Evolutionary conservation across 257 asterid genomes (phyloP).

Genomic region (Fraxinus quadrangulata): DNA sequence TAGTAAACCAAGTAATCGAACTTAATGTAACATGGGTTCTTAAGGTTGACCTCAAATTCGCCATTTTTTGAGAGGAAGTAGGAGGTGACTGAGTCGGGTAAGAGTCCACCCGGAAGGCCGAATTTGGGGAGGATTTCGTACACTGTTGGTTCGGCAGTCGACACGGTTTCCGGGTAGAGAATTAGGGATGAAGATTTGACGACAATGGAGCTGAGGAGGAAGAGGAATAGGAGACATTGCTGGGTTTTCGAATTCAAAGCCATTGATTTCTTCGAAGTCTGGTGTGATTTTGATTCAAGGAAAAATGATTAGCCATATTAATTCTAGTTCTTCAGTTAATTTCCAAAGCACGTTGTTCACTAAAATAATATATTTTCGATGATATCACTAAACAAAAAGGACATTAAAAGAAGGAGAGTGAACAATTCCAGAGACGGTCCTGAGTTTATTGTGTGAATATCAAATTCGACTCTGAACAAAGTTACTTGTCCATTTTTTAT

Average conservation of each 20-base stretch:
- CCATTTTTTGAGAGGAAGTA: conserved; percentile 41
- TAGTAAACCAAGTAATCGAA: conserved; percentile 60
- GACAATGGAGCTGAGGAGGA: background rate
- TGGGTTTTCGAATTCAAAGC: conserved; percentile 23
- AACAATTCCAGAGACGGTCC: background rate
- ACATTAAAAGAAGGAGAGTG: background rate
- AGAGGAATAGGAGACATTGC: conserved; percentile 14
- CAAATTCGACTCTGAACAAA: background rate
- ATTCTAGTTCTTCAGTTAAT: too few relatives aligned
- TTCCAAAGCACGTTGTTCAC: too few relatives aligned
- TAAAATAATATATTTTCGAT: too few relatives aligned
- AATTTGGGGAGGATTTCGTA: conserved; percentile 41
- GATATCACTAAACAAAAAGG: too few relatives aligned
- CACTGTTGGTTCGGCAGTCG: conserved; percentile 25
- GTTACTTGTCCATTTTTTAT: background rate
- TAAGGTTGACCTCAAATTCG: conserved; percentile 38
- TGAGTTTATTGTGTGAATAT: background rate
- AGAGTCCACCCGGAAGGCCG: conserved; percentile 50
- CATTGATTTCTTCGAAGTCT: conserved; percentile 21
- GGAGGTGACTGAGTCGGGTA: conserved; percentile 48
- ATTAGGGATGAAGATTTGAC: conserved; percentile 6
- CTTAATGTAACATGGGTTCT: conserved; percentile 41
- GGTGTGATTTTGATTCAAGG: background rate
- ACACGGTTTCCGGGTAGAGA: conserved; percentile 5
- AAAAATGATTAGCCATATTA: background rate